Evolutionary conservation across 805 yeast species (phyloP).

Genomic region (Candida michaelii): DNA sequence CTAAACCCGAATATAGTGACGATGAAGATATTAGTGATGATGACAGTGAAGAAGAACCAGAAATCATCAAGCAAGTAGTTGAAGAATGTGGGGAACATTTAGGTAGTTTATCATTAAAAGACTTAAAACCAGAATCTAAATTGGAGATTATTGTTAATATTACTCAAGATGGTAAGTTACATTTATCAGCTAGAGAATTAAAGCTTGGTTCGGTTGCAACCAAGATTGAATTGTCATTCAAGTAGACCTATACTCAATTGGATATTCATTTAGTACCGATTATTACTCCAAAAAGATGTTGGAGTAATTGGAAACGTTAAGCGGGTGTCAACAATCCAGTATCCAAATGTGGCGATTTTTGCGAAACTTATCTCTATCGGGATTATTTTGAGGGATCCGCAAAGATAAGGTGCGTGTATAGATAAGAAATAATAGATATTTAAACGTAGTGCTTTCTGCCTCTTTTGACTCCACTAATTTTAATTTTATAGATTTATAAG

Average conservation of each 20-base stretch:
- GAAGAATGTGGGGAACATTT: slow-evolving; percentile 71
- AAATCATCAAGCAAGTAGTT: slow-evolving; percentile 71
- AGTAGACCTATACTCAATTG: slow-evolving; percentile 1
- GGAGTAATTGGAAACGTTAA: no score
- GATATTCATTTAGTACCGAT: no score
- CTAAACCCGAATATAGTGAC: slow-evolving; percentile 39
- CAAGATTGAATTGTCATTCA: slow-evolving; percentile 47
- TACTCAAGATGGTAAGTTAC: slow-evolving; percentile 63
- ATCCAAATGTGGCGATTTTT: background rate
- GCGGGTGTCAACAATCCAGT: no score
- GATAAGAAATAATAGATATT: slow-evolving; percentile 2
- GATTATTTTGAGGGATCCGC: no score
- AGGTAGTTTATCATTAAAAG: slow-evolving; percentile 76
- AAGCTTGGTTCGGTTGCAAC: slow-evolving; percentile 56
- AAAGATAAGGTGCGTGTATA: background rate
- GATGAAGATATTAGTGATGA: slow-evolving; percentile 47
- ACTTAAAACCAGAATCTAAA: slow-evolving; percentile 59
- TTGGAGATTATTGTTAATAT: slow-evolving; percentile 71
- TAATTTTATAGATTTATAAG: no score
- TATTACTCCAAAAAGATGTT: no score
- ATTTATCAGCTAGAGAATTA: slow-evolving; percentile 64
- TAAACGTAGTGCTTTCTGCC: background rate
- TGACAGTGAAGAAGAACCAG: slow-evolving; percentile 82
- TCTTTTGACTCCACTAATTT: no score
- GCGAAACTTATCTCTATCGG: background rate